Evolutionary conservation across 2,329 filamentous ascomycete species (phyloP).

Genomic region (Rutstroemia sp.): DNA sequence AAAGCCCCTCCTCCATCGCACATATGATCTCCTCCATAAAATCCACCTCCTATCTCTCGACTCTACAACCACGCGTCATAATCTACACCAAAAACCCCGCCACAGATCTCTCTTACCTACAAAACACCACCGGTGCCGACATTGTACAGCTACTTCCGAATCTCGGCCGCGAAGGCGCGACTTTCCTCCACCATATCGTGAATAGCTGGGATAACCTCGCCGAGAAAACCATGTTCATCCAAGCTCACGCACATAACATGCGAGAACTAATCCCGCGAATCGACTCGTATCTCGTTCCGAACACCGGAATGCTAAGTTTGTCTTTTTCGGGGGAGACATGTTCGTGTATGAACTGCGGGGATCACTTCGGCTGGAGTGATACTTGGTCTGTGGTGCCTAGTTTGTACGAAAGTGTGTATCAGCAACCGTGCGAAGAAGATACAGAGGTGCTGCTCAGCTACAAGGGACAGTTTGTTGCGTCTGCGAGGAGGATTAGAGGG

Average conservation of each 20-base stretch:
- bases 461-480: constrained; percentile 42
- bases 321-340: constrained; percentile 33
- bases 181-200: constrained; percentile 41
- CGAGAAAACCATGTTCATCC: constrained; percentile 40
- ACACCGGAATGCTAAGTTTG: constrained; percentile 40
- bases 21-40: constrained; percentile 18
- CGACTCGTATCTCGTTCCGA: constrained; percentile 33
- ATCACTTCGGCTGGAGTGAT: constrained; percentile 36
- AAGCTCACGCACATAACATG: constrained; percentile 37
- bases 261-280: constrained; percentile 34
- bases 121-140: constrained; percentile 18
- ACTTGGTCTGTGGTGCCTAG: constrained; percentile 29
- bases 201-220: constrained; percentile 37
- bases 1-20: constrained; percentile 16
- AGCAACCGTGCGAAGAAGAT: constrained; percentile 14
- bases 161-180: constrained; percentile 39
- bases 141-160: constrained; percentile 30
- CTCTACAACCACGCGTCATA: constrained; percentile 15
- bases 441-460: constrained; percentile 34
- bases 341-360: constrained; percentile 32
- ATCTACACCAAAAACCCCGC: constrained; percentile 24
- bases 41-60: constrained; percentile 16
- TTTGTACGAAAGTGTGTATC: constrained; percentile 29
- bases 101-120: constrained; percentile 13
- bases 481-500: constrained; percentile 35